Evolutionary conservation across 305 asterid genomes (phyloP).

Genomic region (Solanum hybrid): DNA sequence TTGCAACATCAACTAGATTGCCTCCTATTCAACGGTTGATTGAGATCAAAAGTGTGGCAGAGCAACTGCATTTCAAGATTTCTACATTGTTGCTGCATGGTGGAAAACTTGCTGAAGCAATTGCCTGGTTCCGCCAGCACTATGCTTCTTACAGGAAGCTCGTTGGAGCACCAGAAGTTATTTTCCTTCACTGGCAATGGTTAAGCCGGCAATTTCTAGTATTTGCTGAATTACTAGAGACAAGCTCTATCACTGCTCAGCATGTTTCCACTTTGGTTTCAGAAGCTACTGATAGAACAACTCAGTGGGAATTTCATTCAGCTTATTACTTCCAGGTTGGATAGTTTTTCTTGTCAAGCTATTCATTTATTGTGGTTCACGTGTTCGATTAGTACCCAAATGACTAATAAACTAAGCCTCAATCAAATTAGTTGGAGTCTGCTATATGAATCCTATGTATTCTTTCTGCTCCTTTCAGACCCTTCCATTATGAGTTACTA

Average conservation of each 20-base stretch:
- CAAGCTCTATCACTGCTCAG: slow-evolving; percentile 46
- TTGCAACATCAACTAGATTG: slow-evolving; percentile 78
- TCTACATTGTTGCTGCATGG: slow-evolving; percentile 80
- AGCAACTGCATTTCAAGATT: slow-evolving; percentile 80
- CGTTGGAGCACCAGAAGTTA: slow-evolving; percentile 64
- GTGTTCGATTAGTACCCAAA: background rate
- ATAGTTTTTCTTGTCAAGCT: background rate
- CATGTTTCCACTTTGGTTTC: slow-evolving; percentile 34
- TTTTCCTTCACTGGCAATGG: slow-evolving; percentile 97
- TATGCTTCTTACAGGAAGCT: slow-evolving; percentile 55
- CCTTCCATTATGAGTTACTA: background rate
- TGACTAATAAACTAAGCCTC: background rate
- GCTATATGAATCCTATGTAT: background rate
- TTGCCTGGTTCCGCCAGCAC: slow-evolving; percentile 77
- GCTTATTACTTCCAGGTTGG: slow-evolving; percentile 85
- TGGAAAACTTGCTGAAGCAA: slow-evolving; percentile 81
- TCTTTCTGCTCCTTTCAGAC: background rate
- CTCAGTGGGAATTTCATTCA: slow-evolving; percentile 75
- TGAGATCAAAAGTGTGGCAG: slow-evolving; percentile 83
- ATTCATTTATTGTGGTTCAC: background rate
- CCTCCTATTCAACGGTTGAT: slow-evolving; percentile 81
- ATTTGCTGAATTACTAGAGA: slow-evolving; percentile 85
- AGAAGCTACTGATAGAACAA: slow-evolving; percentile 60
- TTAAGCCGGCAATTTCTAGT: slow-evolving; percentile 83
- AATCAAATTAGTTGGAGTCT: background rate